Evolutionary conservation across 331 rosid species (phyloP).

Genomic region (Ulmus americana): DNA sequence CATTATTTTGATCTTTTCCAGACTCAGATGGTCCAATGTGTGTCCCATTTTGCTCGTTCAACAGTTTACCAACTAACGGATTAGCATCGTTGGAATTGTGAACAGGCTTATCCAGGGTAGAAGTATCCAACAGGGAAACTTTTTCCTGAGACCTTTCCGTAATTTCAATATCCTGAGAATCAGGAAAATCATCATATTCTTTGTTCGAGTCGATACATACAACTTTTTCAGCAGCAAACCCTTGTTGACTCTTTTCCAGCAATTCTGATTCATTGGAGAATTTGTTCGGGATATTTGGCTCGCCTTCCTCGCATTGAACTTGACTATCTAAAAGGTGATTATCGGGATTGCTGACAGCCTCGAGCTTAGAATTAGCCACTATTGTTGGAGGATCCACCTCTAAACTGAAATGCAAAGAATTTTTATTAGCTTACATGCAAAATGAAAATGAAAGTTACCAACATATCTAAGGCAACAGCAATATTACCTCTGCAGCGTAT

Average conservation of each 20-base stretch:
- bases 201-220: slow-evolving; percentile 33
- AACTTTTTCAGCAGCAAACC: slow-evolving; percentile 31
- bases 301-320: slow-evolving; percentile 38
- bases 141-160: slow-evolving; percentile 32
- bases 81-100: slow-evolving; percentile 22
- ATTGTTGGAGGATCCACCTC: slow-evolving; percentile 51
- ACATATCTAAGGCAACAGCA: slow-evolving; percentile 12
- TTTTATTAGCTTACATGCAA: slow-evolving; percentile 21
- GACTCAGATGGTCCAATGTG: slow-evolving; percentile 20
- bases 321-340: slow-evolving; percentile 24
- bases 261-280: slow-evolving; percentile 33
- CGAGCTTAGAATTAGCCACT: slow-evolving; percentile 21
- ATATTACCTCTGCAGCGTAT: slow-evolving; percentile 64
- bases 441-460: slow-evolving; percentile 14
- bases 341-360: slow-evolving; percentile 22
- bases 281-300: slow-evolving; percentile 30
- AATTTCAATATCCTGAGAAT: slow-evolving; percentile 26
- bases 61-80: slow-evolving; percentile 23
- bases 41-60: slow-evolving; percentile 36
- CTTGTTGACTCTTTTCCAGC: slow-evolving; percentile 34
- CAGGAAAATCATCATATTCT: slow-evolving; percentile 33
- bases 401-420: slow-evolving; percentile 57
- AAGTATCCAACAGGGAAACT: slow-evolving; percentile 11
- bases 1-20: slow-evolving; percentile 22
- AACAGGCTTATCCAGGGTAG: slow-evolving; percentile 25